These are phyloP conservation scores for Penicillium glabrum DNA, from an alignment of 2,329 filamentous ascomycete species.

Conservation along the genomic window DNA sequence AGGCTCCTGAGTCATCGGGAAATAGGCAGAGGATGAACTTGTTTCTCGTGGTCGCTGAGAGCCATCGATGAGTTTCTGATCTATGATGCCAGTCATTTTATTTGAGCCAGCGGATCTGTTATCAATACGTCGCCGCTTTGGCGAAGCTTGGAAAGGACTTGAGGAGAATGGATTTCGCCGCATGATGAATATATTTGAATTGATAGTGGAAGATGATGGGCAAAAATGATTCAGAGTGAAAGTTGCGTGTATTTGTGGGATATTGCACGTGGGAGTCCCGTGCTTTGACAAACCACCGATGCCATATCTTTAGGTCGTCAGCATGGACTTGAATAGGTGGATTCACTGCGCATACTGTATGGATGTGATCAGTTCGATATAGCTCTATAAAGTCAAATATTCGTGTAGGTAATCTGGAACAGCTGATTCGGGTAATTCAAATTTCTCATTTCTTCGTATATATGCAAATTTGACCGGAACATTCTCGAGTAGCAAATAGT, in stretches of 20 bases:
- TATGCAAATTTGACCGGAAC: constrained; percentile 26
- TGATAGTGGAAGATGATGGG: neutral
- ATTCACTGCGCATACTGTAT: neutral
- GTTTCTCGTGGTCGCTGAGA: constrained; percentile 14
- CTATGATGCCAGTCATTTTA: constrained; percentile 14
- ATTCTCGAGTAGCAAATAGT: constrained; percentile 4
- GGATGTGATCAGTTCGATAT: neutral
- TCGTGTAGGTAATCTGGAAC: neutral
- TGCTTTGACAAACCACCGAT: neutral
- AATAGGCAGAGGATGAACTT: neutral
- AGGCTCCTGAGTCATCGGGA: neutral
- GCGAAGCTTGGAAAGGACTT: constrained; percentile 6
- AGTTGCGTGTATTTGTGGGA: too few species aligned
- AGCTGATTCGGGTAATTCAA: neutral
- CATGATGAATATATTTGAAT: constrained; percentile 13
- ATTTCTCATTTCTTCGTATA: constrained; percentile 26
- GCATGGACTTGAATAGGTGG: neutral
- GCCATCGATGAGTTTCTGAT: constrained; percentile 26
- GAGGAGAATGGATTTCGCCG: constrained; percentile 10
- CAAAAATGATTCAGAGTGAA: neutral
- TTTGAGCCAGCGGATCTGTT: constrained; percentile 5
- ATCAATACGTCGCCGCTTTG: constrained; percentile 11
- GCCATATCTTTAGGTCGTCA: neutral
- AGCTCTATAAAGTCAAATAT: neutral
- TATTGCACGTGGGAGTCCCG: neutral